Percentiles rank a stretch among this genome's conserved stretches.
These are phyloP conservation scores for Cyclotella distinguenda DNA, from an alignment of 108 stramenopile genomes.

Conservation along the genomic window DNA sequence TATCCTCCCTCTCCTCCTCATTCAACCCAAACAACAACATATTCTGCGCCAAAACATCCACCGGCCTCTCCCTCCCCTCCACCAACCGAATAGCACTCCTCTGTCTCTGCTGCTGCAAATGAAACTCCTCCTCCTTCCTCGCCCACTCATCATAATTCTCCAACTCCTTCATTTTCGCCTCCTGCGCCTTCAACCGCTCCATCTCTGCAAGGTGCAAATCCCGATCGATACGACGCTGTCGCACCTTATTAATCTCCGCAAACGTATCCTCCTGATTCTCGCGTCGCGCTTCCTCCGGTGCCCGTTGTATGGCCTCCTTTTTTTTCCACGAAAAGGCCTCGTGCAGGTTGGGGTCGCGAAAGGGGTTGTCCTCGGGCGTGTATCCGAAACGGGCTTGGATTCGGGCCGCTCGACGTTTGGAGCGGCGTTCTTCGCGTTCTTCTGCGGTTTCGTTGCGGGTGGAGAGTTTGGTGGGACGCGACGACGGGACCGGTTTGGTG, in stretches of 20 bases:
- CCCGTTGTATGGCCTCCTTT: conserved; percentile 51
- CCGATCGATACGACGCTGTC: conserved; percentile 87
- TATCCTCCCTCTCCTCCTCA: conserved; percentile 69
- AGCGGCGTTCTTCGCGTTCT: conserved; percentile 77
- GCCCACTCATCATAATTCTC: conserved; percentile 98
- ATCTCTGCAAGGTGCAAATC: conserved; percentile 90
- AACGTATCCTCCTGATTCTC: conserved; percentile 71
- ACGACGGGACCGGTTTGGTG: conserved; percentile 24
- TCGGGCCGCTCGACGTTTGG: conserved; percentile 75
- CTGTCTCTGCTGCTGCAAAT: conserved; percentile 89
- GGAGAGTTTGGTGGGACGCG: conserved; percentile 65
- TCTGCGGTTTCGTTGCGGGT: conserved; percentile 79
- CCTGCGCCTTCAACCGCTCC: conserved; percentile 92
- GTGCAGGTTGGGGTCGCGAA: conserved; percentile 95
- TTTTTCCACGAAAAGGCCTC: conserved; percentile 96
- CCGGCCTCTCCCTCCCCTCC: conserved; percentile 91
- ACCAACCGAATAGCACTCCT: conserved; percentile 91
- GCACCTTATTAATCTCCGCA: conserved; percentile 94
- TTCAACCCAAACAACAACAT: conserved; percentile 88
- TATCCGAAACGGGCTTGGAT: conserved; percentile 88
- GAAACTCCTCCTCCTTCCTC: conserved; percentile 97
- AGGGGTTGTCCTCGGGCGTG: conserved; percentile 97
- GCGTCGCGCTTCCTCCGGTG: conserved; percentile 9
- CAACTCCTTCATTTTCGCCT: conserved; percentile 89
- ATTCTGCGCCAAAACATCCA: conserved; percentile 97